phyloP scores from a whole-genome alignment of 2,329 filamentous ascomycete genomes.

The Ophiosphaerella herpotricha region DNA sequence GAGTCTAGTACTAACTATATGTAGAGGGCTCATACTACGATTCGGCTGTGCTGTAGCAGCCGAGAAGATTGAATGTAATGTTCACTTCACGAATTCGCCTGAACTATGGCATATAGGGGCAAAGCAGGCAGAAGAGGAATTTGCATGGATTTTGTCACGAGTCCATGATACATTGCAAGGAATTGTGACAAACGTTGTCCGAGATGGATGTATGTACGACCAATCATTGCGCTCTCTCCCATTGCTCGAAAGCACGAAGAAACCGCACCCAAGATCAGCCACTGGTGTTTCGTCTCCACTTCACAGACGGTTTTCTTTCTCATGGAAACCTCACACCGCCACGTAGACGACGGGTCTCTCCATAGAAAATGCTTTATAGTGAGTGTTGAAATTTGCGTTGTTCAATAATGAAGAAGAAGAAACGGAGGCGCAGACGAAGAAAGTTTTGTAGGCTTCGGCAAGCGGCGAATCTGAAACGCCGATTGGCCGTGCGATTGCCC shows the following conservation, averaged over 20 bases:
- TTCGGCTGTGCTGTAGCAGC: background rate
- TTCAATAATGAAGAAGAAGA: conserved; percentile 54
- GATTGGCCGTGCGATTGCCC: conserved; percentile 23
- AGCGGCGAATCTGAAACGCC: conserved; percentile 20
- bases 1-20: background rate
- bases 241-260: conserved; percentile 52
- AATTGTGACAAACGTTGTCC: background rate
- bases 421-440: conserved; percentile 25
- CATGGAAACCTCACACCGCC: conserved; percentile 54
- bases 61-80: no score
- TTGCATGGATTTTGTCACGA: no score
- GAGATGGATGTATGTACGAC: conserved; percentile 51
- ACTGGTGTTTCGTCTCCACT: conserved; percentile 56
- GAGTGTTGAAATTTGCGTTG: conserved; percentile 62
- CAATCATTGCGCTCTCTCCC: conserved; percentile 65
- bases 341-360: conserved; percentile 48
- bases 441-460: conserved; percentile 31
- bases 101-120: no score
- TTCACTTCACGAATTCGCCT: no score
- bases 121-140: no score
- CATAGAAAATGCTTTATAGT: conserved; percentile 62
- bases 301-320: conserved; percentile 63
- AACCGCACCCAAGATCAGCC: conserved; percentile 64
- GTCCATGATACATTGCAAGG: no score
- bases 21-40: background rate